Percentiles rank a stretch among this genome's conserved stretches.
These are phyloP conservation scores for Pseudoperonospora humuli DNA, from an alignment of 352 stramenopile genomes.

Conservation along the genomic window DNA sequence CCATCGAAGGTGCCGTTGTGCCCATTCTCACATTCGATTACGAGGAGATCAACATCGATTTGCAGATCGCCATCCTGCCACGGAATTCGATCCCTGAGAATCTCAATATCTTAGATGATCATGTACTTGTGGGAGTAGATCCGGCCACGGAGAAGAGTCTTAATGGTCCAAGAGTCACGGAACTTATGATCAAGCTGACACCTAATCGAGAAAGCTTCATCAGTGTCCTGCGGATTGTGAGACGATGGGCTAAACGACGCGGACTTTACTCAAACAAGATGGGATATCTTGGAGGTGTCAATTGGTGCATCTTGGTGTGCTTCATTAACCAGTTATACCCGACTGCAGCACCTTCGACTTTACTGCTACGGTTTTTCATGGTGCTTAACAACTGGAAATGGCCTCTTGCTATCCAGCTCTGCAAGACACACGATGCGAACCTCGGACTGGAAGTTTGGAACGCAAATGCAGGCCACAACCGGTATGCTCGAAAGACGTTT, in stretches of 20 bases:
- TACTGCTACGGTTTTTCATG: conserved; percentile 88
- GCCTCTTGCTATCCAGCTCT: conserved; percentile 85
- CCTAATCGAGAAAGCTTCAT: conserved; percentile 85
- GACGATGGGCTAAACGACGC: conserved; percentile 85
- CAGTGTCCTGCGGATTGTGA: conserved; percentile 79
- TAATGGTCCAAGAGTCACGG: conserved; percentile 86
- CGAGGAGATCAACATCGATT: conserved; percentile 98
- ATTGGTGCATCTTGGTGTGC: conserved; percentile 97
- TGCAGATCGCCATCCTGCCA: conserved; percentile 94
- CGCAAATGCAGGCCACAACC: conserved; percentile 77
- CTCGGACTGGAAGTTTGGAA: conserved; percentile 87
- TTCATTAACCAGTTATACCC: conserved; percentile 92
- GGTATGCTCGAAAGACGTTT: conserved; percentile 16
- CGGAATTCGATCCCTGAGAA: conserved; percentile 85
- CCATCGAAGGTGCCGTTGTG: conserved; percentile 89
- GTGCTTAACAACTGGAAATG: conserved; percentile 88
- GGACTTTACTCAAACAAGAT: conserved; percentile 99
- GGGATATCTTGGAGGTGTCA: conserved; percentile 97
- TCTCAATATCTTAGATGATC: conserved; percentile 88
- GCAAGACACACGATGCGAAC: conserved; percentile 82
- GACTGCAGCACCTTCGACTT: conserved; percentile 72
- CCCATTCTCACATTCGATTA: conserved; percentile 98
- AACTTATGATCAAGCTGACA: conserved; percentile 88
- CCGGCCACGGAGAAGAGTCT: conserved; percentile 85
- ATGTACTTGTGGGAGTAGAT: conserved; percentile 82